Base-by-base conservation (phyloP, 768 basidiomycete genomes). In the Agaricus bisporus region DNA sequence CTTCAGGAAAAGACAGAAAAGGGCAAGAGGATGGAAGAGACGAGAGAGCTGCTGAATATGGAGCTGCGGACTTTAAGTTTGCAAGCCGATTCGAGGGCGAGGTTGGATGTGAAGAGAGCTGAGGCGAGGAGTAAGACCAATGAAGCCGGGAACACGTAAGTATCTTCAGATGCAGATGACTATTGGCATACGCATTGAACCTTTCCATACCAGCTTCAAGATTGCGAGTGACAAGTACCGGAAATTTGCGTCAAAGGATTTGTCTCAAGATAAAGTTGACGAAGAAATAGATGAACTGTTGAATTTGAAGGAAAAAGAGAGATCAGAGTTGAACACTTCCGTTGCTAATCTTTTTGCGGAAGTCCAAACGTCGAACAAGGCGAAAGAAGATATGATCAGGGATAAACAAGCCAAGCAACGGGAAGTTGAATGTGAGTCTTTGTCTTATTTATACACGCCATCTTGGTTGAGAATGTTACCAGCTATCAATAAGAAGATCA, bases 61-160 rank as follows among this genome's bases (percentile, higher is more conserved):
- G 95, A 97, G 56, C 74, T 94, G 39, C 75, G 81, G 29, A 69
- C 74, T 1, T 68, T 97, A 60, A 91, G 82, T 59, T 61, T 81
- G 42, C 93, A 98, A 64, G 86, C 90, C 0, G 88, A 94, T 50
- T 73, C 81, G 1, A 74, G 95, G 41, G 91, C 94, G 2, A 86
- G 81, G 60, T 66, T 98, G 49, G 82, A 86, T 38, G 62, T 95
- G 57, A 88, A 91, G 63, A 74, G 83, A 55, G 72, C 72, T 1
- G 90, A 94, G 58, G 65, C 84, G 41, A 80, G 76, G 64, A 75
- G 69, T 51, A 90, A 88, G 69, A 70, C 73, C 42, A 71, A 71
- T 14, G 89, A 93, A 38, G 74, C 93, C 12, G 72, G 79, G 57
- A 83, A 77, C 49, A 83, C 76, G 91, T 93, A 56, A 54, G 86